A percentile compares a stretch with the other conserved stretches of the same genome.
phyloP scores from a whole-genome alignment of 192 early-diverging fungal genomes.

The Gigaspora rosea region DNA sequence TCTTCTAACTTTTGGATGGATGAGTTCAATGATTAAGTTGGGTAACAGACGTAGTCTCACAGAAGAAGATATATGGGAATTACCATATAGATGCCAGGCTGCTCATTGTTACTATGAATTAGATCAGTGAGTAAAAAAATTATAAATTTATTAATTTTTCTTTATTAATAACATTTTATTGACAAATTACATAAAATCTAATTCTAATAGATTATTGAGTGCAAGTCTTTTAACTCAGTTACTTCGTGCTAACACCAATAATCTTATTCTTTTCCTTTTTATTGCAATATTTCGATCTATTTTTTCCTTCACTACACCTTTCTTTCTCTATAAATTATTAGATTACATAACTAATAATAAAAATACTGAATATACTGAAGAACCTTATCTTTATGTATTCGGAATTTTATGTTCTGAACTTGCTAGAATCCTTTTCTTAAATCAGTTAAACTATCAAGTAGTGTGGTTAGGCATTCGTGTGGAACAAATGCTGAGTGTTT shows the following conservation, averaged over 20 bases:
- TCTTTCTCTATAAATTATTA: conserved; percentile 48
- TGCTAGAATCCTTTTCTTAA: conserved; percentile 43
- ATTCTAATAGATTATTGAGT: conserved; percentile 17
- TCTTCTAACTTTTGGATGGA: conserved; percentile 33
- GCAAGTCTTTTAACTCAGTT: conserved; percentile 23
- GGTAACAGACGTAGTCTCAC: conserved; percentile 37
- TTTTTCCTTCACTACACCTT: conserved; percentile 52
- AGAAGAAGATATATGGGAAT: conserved; percentile 40
- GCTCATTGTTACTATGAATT: conserved; percentile 31
- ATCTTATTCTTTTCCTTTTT: conserved; percentile 25
- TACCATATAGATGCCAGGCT: conserved; percentile 34
- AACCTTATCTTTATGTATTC: conserved; percentile 52
- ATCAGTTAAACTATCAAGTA: conserved; percentile 53
- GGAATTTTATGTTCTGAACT: conserved; percentile 50
- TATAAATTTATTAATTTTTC: background rate
- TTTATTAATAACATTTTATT: background rate
- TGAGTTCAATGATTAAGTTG: conserved; percentile 38
- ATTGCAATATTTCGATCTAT: conserved; percentile 38
- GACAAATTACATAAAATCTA: background rate
- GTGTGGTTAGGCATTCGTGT: conserved; percentile 53
- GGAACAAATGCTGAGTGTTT: conserved; percentile 55
- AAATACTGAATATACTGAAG: conserved; percentile 34
- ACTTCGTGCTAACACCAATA: conserved; percentile 15
- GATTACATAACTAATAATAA: conserved; percentile 41
- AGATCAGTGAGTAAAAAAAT: conserved; percentile 1